Percentiles rank a stretch among this genome's conserved stretches.
These are phyloP conservation scores for Allium fistulosum DNA, from an alignment of 106 monocot species.

Conservation along the genomic window DNA sequence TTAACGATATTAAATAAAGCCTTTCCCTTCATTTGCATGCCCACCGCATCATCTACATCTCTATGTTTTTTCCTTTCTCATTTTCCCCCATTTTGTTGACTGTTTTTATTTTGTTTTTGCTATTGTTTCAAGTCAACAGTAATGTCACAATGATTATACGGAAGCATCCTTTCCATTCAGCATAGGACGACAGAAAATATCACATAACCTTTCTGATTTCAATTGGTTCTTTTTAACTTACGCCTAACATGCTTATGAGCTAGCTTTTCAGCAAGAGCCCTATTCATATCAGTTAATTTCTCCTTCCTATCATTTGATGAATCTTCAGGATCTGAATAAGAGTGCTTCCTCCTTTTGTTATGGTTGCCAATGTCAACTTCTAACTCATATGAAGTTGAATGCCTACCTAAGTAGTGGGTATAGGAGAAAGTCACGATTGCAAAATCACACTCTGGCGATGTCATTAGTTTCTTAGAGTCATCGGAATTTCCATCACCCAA, in stretches of 20 bases:
- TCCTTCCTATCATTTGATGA: conserved; percentile 2
- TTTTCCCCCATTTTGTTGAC: too few relatives aligned
- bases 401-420: conserved; percentile 55
- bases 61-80: too few relatives aligned
- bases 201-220: conserved; percentile 61
- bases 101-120: too few relatives aligned
- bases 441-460: conserved; percentile 38
- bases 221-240: conserved; percentile 41
- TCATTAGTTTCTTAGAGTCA: conserved; percentile 7
- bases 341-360: conserved; percentile 44
- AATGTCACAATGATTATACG: neutral
- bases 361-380: conserved; percentile 12
- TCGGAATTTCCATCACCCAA: conserved; percentile 40
- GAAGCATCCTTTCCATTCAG: conserved; percentile 71
- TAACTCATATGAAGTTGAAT: conserved; percentile 20
- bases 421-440: conserved; percentile 62
- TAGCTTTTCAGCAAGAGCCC: conserved; percentile 20
- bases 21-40: too few relatives aligned
- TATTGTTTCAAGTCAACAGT: too few relatives aligned
- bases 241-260: conserved; percentile 36
- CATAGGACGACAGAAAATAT: conserved; percentile 68
- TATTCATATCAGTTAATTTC: too few relatives aligned
- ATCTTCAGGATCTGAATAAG: conserved; percentile 48
- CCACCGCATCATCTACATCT: too few relatives aligned
- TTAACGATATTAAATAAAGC: too few relatives aligned